Conservation (phyloP, 2,329 filamentous ascomycete genomes). For the Neofusicoccum cordaticola region DNA sequence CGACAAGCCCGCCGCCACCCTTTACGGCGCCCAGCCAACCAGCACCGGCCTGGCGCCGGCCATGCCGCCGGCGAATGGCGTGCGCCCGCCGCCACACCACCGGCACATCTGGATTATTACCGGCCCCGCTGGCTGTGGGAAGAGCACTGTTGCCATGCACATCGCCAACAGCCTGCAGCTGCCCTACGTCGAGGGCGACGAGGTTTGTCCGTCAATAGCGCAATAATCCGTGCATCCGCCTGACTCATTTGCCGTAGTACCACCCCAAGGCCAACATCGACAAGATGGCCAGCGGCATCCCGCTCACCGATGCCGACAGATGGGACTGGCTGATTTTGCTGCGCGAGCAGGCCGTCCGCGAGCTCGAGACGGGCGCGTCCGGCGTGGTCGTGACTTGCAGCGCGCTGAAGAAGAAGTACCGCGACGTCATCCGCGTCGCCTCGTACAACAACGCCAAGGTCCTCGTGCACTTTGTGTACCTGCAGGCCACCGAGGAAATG, state of each 20-base stretch:
- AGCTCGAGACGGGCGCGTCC: constrained; percentile 33
- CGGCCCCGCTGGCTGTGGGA: constrained; percentile 54
- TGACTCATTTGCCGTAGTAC: constrained; percentile 34
- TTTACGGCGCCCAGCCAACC: constrained; percentile 16
- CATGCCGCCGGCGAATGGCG: constrained; percentile 4
- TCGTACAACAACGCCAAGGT: constrained; percentile 44
- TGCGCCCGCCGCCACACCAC: constrained; percentile 30
- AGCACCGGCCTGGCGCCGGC: constrained; percentile 9
- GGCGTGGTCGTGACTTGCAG: constrained; percentile 95
- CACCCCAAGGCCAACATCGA: constrained; percentile 56
- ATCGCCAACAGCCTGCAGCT: constrained; percentile 43
- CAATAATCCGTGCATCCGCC: not conserved
- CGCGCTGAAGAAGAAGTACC: constrained; percentile 93
- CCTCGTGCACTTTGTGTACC: constrained; percentile 83
- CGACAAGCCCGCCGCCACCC: constrained; percentile 15
- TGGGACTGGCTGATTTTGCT: constrained; percentile 84
- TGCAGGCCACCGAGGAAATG: constrained; percentile 72
- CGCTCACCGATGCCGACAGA: constrained; percentile 86
- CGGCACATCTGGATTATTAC: constrained; percentile 53
- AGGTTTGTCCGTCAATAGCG: constrained; percentile 35
- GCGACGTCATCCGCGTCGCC: constrained; percentile 63
- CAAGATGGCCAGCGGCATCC: constrained; percentile 83
- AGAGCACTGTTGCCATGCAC: constrained; percentile 51
- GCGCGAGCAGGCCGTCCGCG: constrained; percentile 43
- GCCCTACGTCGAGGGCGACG: constrained; percentile 52